Evolutionary conservation across 805 yeast genomes (phyloP), one percentile per base, ranked within the genome.

Genomic region (Teunomyces stri): DNA sequence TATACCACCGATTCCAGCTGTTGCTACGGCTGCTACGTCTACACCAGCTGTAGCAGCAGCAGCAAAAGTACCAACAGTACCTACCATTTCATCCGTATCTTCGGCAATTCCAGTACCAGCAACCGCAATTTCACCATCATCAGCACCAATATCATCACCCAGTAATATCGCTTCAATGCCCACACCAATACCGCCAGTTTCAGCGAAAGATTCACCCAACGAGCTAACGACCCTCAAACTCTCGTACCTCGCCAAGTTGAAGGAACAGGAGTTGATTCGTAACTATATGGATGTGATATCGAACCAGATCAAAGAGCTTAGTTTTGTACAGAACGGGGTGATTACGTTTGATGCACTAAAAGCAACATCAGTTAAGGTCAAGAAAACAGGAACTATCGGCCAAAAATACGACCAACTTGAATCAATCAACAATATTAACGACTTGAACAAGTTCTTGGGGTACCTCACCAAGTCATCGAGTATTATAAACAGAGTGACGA

Each of bases 281-380:
- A 72, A 70, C 51, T 72, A 72, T 48, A 72, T 72, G 39, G 77
- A 72, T 22, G 68, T 70, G 7, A 62, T 72, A 21, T 62, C 66
- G 42, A 70, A 69, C 49, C 77, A 72, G 52, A 72, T 72, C 48
- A 70, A 71, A 47, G 76, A 72, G 50, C 60, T 72, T 29, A 62
- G 60, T 40, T 71, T 72, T 53, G 74, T 72, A 4, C 73, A 70
- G 51, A 71, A 67, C 50, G 77, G 77, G 4, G 74, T 70, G 34
- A 71, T 72, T 42, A 66, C 76, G 0, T 61, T 69, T 44, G 76
- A 72, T 53, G 75, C 75, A 2, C 56, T 72, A 33, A 64, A 62
- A 13, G 48, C 41, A 27, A 45, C 47, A 3, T 33, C 45, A 10
- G 39, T 42, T 45, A 28, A 51, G 43, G 42, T 46, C 4, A 42